Base-by-base conservation (phyloP, 2,329 filamentous ascomycete genomes). In the Chaetothyriales sp. region DNA sequence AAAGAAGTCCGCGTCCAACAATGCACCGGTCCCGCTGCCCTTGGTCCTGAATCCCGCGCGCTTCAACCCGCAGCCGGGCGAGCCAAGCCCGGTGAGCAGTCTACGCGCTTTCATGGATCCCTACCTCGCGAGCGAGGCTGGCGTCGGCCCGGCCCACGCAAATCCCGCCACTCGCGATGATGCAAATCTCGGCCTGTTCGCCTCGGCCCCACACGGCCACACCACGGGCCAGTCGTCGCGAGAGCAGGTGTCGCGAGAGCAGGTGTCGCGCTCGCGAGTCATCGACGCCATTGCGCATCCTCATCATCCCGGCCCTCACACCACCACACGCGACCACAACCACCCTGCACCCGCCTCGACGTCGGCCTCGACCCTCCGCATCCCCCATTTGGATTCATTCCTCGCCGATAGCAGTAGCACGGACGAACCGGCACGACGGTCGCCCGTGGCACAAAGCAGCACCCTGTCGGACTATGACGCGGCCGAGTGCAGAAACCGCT, bases 101-200 rank as follows among this genome's bases (percentile, higher is more conserved):
- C 72, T 95, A 59, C 80, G 86, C 54, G 80, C 86, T 68, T 85
- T 86, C 49, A 94, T 95, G 88, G 85, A 84, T 67, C 88, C 86
- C 5, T 95, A 88, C 65, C 70, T 95, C 15, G 63, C 59, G 5
- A 65, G 67, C n/a, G 56, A 60, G n/a, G n/a, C n/a, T n/a, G n/a
- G n/a, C n/a, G n/a, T n/a, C 33, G 51, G 58, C 19, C 58, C 62
- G 10, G 58, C 48, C 2, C 44, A 50, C 18, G 6, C 22, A 44
- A 51, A 49, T 43, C 57, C 59, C 45, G 46, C 44, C 45, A 46
- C 44, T n/a, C 49, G 57, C 18, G 56, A 53, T 4, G 56, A 51
- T 49, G 10, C 10, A 40, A 40, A 40, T 40, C 33, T 15, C 10
- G 15, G 33, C 33, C 33, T 40, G 1, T 6, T 25, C 22, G 3